These are phyloP conservation scores for Phialocephala subalpina DNA, from an alignment of 2,329 filamentous ascomycete genomes.

Conservation along the genomic window DNA sequence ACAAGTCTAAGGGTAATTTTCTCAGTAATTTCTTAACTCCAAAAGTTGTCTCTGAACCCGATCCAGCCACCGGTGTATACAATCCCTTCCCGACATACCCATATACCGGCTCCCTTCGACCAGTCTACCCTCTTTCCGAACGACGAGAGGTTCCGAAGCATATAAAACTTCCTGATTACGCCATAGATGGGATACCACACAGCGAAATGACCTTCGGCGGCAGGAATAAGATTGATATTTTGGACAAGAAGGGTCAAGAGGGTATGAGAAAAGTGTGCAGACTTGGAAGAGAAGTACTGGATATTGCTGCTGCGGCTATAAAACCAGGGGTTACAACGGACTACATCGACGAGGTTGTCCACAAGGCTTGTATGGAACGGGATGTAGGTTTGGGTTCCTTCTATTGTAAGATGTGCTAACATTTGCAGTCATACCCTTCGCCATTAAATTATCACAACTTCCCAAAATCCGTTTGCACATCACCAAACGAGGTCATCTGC, in stretches of 20 bases:
- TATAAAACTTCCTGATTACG: slow-evolving; percentile 89
- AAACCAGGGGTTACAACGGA: slow-evolving; percentile 96
- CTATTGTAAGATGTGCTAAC: slow-evolving; percentile 30
- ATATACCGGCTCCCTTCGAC: slow-evolving; percentile 83
- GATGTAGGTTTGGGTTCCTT: slow-evolving; percentile 67
- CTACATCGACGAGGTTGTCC: slow-evolving; percentile 92
- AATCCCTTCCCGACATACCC: slow-evolving; percentile 92
- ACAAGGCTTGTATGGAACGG: slow-evolving; percentile 92
- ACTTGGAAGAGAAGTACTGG: slow-evolving; percentile 87
- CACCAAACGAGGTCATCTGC: slow-evolving; percentile 96
- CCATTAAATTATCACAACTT: slow-evolving; percentile 96
- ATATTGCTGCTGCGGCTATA: slow-evolving; percentile 84
- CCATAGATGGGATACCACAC: slow-evolving; percentile 78
- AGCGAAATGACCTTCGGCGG: slow-evolving; percentile 66
- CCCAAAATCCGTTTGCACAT: slow-evolving; percentile 98
- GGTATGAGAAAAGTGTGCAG: slow-evolving; percentile 91
- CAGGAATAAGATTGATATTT: slow-evolving; percentile 82
- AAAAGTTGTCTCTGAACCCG: slow-evolving; percentile 87
- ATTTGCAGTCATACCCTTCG: slow-evolving; percentile 83
- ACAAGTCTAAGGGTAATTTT: slow-evolving; percentile 81
- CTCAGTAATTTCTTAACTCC: slow-evolving; percentile 79
- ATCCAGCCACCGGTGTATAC: slow-evolving; percentile 87
- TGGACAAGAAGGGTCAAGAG: slow-evolving; percentile 82
- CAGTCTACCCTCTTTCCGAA: slow-evolving; percentile 84
- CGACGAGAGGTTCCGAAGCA: slow-evolving; percentile 77